Base-by-base conservation (phyloP, 2,329 filamentous ascomycete species). In the Colletotrichum godetiae region DNA sequence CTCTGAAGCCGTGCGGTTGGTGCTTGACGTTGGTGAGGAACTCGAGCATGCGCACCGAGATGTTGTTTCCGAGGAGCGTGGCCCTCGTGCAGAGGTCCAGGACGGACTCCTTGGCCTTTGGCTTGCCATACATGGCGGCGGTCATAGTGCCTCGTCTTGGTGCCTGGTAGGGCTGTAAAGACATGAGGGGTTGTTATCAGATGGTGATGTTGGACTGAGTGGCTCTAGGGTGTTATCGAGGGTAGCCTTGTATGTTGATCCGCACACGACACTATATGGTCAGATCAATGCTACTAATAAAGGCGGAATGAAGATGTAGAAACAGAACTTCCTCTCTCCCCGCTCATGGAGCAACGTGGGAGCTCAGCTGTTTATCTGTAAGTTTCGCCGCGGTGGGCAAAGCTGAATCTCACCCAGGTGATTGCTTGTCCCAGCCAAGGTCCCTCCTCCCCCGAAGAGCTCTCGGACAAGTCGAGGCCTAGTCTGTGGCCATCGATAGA, bases 21-120 rank as follows among this genome's bases (percentile, higher is more conserved):
- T 86, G 82, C 76, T 89, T 90, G 71, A 87, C 86, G 5, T 88
- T 86, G 67, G 88, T 89, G 27, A 92, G 84, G 74, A 91, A 92
- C 79, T 92, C 91, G 53, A 92, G 86, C 84, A 92, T 89, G 75
- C 88, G 89, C 59, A 92, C 88, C 0, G 91, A 89, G 76, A 93
- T 92, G 74, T 86, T 88, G 79, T 92, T 91, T 72, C 90, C 90
- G 31, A 90, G 85, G 62, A 86, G 82, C 2, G 90, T 92, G 7
- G 90, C 88, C 77, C 87, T 87, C 75, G 84, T 86, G 80, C 90
- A 92, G 56, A 91, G 83, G 72, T 87, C 86, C 12, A 88, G 78
- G 27, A 84, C 69, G 8, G 76, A 72, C 52, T 79, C 77, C 73
- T 80, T 81, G 59, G 73, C 64, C 76, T 78, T 79, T 29, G 60